Conservation (phyloP, 192 early-diverging fungal genomes). For the Funneliformis geosporum region DNA sequence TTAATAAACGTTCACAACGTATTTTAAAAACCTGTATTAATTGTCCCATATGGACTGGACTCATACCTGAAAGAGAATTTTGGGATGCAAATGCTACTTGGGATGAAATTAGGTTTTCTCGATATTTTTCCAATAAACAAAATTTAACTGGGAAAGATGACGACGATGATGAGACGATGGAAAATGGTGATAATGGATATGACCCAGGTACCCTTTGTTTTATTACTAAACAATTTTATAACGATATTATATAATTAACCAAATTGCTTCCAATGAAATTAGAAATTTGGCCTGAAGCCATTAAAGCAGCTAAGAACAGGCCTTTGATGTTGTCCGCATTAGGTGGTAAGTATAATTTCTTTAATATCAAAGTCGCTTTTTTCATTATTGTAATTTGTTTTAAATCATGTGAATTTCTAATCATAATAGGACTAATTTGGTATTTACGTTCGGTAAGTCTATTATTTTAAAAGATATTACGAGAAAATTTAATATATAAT, state of each 20-base stretch:
- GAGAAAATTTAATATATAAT: no score
- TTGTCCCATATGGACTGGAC: conserved; percentile 54
- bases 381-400: no score
- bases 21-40: conserved; percentile 46
- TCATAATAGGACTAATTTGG: conserved; percentile 78
- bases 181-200: conserved; percentile 6
- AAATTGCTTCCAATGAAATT: neutral
- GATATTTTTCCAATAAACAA: conserved; percentile 55
- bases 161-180: neutral
- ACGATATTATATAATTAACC: neutral
- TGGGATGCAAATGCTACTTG: conserved; percentile 57
- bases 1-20: conserved; percentile 51
- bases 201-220: neutral
- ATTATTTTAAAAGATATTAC: neutral
- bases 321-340: conserved; percentile 44
- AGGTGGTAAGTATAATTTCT: conserved; percentile 36
- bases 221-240: conserved; percentile 18
- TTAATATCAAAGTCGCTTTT: neutral
- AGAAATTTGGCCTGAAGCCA: conserved; percentile 48
- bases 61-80: conserved; percentile 73
- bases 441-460: conserved; percentile 78
- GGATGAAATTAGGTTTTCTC: conserved; percentile 59
- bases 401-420: neutral
- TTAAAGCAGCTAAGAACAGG: conserved; percentile 42
- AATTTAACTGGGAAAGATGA: conserved; percentile 29